Conservation (phyloP, 2,329 filamentous ascomycete genomes). For the Leptographium procerum region DNA sequence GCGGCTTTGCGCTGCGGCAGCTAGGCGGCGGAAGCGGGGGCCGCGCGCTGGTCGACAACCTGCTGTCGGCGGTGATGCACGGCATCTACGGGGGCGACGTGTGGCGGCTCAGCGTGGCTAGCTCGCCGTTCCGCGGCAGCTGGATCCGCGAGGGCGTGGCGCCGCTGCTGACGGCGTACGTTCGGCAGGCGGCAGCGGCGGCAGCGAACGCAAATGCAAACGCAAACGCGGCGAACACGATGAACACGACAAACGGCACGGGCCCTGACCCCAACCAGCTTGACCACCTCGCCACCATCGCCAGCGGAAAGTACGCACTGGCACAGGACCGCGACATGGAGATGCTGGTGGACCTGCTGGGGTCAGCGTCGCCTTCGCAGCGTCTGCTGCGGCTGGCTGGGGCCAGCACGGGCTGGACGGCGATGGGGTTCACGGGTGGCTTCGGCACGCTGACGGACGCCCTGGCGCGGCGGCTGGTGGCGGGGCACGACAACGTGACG, state of each 20-base stretch:
- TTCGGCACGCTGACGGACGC: slow-evolving; percentile 48
- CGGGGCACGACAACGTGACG: slow-evolving; percentile 47
- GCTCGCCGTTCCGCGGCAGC: slow-evolving; percentile 8
- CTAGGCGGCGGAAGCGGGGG: slow-evolving; percentile 26
- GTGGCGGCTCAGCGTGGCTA: slow-evolving; percentile 56
- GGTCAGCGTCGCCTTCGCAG: neutral
- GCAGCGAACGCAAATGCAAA: neutral
- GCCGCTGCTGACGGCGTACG: neutral
- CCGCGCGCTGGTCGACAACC: slow-evolving; percentile 51
- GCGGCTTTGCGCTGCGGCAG: slow-evolving; percentile 48
- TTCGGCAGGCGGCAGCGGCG: neutral
- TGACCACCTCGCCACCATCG: neutral
- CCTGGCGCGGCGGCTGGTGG: slow-evolving; percentile 37
- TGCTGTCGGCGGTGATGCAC: slow-evolving; percentile 67
- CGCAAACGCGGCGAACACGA: too few species aligned
- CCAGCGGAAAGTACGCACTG: neutral
- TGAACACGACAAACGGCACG: too few species aligned
- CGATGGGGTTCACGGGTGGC: slow-evolving; percentile 44
- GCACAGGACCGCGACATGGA: slow-evolving; percentile 2
- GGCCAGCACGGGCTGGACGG: slow-evolving; percentile 19
- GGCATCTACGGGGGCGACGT: slow-evolving; percentile 91
- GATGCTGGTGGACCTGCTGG: slow-evolving; percentile 9
- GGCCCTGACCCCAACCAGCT: neutral
- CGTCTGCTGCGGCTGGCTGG: slow-evolving; percentile 17
- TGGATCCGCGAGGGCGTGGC: slow-evolving; percentile 6